phyloP scores from a whole-genome alignment of 2,329 filamentous ascomycete species.

The Colletotrichum siamense region DNA sequence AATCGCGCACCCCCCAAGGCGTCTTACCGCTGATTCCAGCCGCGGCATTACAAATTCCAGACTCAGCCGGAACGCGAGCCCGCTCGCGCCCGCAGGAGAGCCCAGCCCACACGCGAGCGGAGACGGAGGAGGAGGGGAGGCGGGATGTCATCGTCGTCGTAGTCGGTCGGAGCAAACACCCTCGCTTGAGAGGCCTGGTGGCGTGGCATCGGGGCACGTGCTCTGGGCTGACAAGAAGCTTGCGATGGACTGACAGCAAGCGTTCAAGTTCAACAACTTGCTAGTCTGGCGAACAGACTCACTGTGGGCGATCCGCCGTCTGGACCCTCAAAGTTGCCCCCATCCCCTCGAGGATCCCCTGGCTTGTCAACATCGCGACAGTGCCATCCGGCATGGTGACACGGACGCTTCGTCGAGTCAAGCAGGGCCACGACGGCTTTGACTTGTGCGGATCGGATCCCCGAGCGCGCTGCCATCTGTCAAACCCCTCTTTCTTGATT shows the following conservation, averaged over 20 bases:
- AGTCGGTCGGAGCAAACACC: background rate
- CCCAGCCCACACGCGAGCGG: background rate
- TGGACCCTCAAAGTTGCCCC: background rate
- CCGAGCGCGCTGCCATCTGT: background rate
- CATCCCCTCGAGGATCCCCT: constrained; percentile 3
- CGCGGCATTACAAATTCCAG: background rate
- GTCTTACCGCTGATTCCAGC: background rate
- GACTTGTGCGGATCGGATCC: background rate
- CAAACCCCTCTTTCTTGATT: background rate
- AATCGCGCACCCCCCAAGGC: background rate
- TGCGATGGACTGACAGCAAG: background rate
- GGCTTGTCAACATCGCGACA: constrained; percentile 18
- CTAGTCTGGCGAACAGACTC: constrained; percentile 9
- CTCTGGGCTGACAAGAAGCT: background rate
- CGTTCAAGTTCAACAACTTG: background rate
- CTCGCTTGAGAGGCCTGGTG: background rate
- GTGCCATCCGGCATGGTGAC: background rate
- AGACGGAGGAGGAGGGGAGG: background rate
- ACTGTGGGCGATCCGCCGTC: background rate
- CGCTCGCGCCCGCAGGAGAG: background rate
- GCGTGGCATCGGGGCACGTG: background rate
- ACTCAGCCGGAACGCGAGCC: background rate
- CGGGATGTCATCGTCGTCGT: background rate
- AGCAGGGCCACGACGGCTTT: background rate
- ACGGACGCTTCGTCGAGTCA: constrained; percentile 17